Evolutionary conservation across 1,139 yeast species (phyloP).

Genomic region (Scheffersomyces quercinus): DNA sequence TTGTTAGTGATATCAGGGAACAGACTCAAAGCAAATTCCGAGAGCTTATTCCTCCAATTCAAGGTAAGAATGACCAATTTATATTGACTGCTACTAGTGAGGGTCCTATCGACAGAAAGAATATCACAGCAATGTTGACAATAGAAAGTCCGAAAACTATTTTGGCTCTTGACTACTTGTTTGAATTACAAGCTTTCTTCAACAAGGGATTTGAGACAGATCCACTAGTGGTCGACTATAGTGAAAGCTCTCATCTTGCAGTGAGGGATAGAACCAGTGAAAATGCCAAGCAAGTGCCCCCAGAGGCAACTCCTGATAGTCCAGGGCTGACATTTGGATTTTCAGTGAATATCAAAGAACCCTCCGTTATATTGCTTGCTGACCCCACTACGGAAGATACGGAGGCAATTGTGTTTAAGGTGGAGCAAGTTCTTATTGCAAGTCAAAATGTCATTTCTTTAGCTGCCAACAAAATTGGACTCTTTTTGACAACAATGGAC

Average conservation of each 20-base stretch:
- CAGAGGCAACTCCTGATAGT: constrained; percentile 5
- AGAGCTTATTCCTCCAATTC: constrained; percentile 74
- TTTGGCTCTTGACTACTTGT: constrained; percentile 80
- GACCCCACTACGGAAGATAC: constrained; percentile 70
- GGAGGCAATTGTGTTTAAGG: constrained; percentile 88
- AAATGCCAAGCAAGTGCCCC: background rate
- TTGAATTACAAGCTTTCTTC: constrained; percentile 69
- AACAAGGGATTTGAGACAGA: constrained; percentile 43
- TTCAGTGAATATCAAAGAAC: constrained; percentile 72
- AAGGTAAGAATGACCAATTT: constrained; percentile 70
- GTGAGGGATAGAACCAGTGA: constrained; percentile 7
- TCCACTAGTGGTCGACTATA: constrained; percentile 16
- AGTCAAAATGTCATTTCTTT: constrained; percentile 67
- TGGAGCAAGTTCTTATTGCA: constrained; percentile 74
- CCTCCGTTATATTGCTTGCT: constrained; percentile 78
- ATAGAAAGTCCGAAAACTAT: constrained; percentile 81
- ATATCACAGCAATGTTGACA: constrained; percentile 56
- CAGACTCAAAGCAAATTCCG: constrained; percentile 67
- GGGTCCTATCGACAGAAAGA: constrained; percentile 39
- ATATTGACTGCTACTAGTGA: constrained; percentile 52
- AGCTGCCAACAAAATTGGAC: constrained; percentile 78
- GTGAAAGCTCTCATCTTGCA: constrained; percentile 11
- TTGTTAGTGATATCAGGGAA: constrained; percentile 71
- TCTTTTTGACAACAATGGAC: constrained; percentile 82
- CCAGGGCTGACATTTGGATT: constrained; percentile 38